Evolutionary conservation across 495 filamentous ascomycete genomes (phyloP), one percentile per base, ranked within the genome.

Genomic region (Platismatia glauca): DNA sequence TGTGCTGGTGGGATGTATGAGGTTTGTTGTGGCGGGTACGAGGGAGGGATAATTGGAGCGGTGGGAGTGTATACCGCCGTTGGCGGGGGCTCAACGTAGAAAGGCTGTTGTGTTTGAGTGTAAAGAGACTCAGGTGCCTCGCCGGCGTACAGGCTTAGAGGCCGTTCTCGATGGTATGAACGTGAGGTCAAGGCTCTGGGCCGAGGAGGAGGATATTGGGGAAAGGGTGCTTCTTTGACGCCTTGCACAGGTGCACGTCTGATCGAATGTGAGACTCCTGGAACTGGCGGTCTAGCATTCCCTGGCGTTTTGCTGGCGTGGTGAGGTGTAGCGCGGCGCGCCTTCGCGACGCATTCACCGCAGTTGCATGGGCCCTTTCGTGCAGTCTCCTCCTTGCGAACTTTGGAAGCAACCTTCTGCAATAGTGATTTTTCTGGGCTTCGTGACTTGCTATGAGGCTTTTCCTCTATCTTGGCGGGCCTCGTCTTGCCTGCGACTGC

Each of bases 121-220:
- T 59, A 22, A 35, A 61, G 53, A 73, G 76, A 60, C 78, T 80
- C 63, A 77, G 64, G 22, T 78, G 77, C 59, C 78, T 71, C 33
- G 58, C 29, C 27, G 48, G 48, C 48, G 15, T 52, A 18, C 8
- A 73, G 76, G 62, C 79, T 80, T 61, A 77, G 64, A n/a, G 80
- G 77, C 57, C 79, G 73, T 29, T 58, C 29, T 33, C 55, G 55
- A 18, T 50, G 63, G 43, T 65, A 53, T 60, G 66, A 60, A 50
- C 52, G 63, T 6, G 61, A 46, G 35, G 55, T 59, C 27, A 57
- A 38, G 44, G 48, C 48, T 20, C 24, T 52, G 9, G 64, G 56
- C 27, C 66, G 63, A 34, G 66, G 55, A 31, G 64, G 60, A 38
- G 61, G 33, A 9, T 62, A 57, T 41, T 61, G 46, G 18, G 59